Evolutionary conservation across 805 yeast species (phyloP).

Genomic region (Saccharomyces mikatae): DNA sequence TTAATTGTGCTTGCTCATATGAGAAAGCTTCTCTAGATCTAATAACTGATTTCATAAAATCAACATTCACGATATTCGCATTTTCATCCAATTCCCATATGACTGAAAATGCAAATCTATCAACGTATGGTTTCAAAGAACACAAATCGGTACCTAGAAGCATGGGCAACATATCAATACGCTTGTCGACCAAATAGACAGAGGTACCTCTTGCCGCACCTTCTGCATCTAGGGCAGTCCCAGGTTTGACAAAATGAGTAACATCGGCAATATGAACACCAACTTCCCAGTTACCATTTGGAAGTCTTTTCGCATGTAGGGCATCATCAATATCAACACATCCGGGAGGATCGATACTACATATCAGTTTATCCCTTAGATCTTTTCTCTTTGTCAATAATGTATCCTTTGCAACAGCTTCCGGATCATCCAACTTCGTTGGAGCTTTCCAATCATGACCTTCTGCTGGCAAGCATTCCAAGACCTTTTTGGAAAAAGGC

Average conservation of each 20-base stretch:
- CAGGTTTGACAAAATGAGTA: conserved; percentile 90
- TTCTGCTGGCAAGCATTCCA: conserved; percentile 86
- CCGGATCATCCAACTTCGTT: conserved; percentile 46
- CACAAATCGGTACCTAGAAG: conserved; percentile 91
- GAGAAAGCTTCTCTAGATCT: conserved; percentile 90
- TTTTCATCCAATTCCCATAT: conserved; percentile 88
- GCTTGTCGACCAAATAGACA: conserved; percentile 91
- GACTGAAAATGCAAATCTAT: conserved; percentile 90
- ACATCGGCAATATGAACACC: conserved; percentile 99
- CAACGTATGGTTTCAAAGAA: conserved; percentile 90
- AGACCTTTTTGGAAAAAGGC: conserved; percentile 86
- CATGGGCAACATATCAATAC: conserved; percentile 98
- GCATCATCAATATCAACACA: conserved; percentile 99
- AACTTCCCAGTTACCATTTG: conserved; percentile 92
- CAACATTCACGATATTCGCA: conserved; percentile 74
- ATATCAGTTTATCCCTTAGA: conserved; percentile 78
- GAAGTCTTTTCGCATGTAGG: conserved; percentile 71
- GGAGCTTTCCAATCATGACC: conserved; percentile 94
- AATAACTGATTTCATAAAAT: conserved; percentile 81
- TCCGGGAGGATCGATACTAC: conserved; percentile 95
- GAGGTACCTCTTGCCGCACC: conserved; percentile 98
- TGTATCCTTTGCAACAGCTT: conserved; percentile 42
- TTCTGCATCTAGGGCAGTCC: conserved; percentile 85
- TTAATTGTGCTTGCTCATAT: conserved; percentile 83
- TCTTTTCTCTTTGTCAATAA: conserved; percentile 59